Evolutionary conservation across 2,329 filamentous ascomycete genomes (phyloP).

Genomic region (Colletotrichum aenigma): DNA sequence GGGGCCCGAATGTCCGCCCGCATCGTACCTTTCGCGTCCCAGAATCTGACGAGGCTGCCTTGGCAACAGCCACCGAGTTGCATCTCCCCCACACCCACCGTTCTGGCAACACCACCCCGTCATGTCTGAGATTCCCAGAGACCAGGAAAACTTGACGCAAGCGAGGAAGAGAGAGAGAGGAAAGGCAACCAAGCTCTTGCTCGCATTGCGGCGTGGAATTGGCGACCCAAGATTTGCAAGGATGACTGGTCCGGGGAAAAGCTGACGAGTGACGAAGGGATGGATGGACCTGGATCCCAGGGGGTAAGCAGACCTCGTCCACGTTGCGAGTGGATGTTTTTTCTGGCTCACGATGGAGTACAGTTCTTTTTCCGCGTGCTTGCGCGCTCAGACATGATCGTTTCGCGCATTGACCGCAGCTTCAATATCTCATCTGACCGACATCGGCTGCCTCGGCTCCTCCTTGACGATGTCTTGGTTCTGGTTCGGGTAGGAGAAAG

Average conservation of each 20-base stretch:
- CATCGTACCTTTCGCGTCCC: not conserved
- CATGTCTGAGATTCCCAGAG: not conserved
- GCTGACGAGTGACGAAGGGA: not conserved
- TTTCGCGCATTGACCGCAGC: not conserved
- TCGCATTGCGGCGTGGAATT: not conserved
- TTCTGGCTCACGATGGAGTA: not conserved
- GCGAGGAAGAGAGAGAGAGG: not conserved
- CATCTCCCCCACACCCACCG: not conserved
- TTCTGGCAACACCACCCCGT: not conserved
- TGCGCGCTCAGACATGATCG: not conserved
- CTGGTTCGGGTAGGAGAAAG: not conserved
- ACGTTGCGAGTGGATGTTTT: not conserved
- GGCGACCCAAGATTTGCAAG: not conserved
- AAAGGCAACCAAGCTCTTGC: not conserved
- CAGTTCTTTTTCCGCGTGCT: not conserved
- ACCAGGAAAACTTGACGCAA: not conserved
- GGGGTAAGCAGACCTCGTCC: not conserved
- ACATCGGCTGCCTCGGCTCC: not conserved
- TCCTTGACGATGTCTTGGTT: not conserved
- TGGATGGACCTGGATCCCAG: not conserved
- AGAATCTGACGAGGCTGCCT: not conserved
- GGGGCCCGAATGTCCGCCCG: not conserved
- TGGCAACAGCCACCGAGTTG: not conserved
- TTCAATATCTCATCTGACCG: not conserved
- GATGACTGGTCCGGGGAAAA: not conserved